phyloP scores from a whole-genome alignment of 768 basidiomycete genomes.

The Amanita subjunquillea region DNA sequence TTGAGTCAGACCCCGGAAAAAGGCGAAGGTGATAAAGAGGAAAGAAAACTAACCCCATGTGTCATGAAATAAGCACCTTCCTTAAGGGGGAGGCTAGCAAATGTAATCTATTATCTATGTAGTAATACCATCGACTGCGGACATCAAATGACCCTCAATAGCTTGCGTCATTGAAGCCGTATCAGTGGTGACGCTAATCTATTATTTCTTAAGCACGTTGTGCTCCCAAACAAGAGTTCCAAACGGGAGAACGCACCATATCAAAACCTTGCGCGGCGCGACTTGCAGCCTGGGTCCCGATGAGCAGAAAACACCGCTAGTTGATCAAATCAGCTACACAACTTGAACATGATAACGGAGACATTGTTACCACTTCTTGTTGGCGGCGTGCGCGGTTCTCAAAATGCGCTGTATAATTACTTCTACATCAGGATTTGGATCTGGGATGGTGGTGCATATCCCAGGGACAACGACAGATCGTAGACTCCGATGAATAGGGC shows the following conservation, averaged over 20 bases:
- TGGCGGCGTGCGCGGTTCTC: conserved; percentile 33
- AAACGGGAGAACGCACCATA: conserved; percentile 23
- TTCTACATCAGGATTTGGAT: conserved; percentile 58
- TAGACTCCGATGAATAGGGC: conserved; percentile 47
- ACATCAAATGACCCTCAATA: conserved; percentile 16
- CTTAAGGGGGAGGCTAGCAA: too few species aligned
- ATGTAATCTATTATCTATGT: too few species aligned
- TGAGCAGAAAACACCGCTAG: conserved; percentile 38
- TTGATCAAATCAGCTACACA: background rate
- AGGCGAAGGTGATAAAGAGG: too few species aligned
- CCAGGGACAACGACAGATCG: conserved; percentile 54
- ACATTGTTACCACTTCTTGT: conserved; percentile 54
- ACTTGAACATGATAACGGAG: too few species aligned
- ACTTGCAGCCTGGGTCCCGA: conserved; percentile 31
- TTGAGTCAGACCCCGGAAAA: too few species aligned
- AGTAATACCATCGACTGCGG: conserved; percentile 7
- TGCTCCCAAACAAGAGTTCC: background rate
- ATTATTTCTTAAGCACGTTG: background rate
- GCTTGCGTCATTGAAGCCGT: conserved; percentile 30
- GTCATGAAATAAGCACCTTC: too few species aligned
- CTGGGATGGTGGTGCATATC: conserved; percentile 48
- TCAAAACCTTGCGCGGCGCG: conserved; percentile 43
- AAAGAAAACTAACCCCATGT: too few species aligned
- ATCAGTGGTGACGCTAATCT: conserved; percentile 44
- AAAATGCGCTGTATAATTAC: conserved; percentile 45